Evolutionary conservation across 345 rosid genomes (phyloP), one percentile per base, ranked within the genome.

Genomic region (Iberis pinnata): DNA sequence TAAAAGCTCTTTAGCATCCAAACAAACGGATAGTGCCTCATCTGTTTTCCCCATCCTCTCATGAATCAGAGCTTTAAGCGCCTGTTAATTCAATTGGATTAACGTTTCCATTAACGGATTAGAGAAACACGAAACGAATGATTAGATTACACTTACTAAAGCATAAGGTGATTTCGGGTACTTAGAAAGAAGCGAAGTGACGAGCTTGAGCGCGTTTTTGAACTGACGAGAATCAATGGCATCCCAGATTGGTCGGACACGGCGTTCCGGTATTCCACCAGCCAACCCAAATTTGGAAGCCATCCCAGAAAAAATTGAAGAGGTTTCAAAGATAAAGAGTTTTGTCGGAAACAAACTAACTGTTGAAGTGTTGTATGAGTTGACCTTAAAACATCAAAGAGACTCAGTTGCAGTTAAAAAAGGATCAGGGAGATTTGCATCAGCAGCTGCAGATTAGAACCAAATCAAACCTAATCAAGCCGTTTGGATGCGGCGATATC

Each of bases 201-300:
- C 75, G 31, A 53, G 84, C 74, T 85, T 92, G 64, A 92, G 97
- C 60, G 97, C 98, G 43, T 72, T 88, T 70, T 88, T 92, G 70
- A 77, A 92, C 73, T 92, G 98, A 8, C 98, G 95, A 26, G 98
- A 85, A 70, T 92, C 97, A 51, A 92, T 77, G 19, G 98, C 95
- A 63, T 92, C 98, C 97, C 97, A 85, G 37, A 92, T 77, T 19
- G 95, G 94, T 22, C 97, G 88, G 35, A 92, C 88, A 33, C 95
- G 86, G 14, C 98, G 93, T 84, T 92, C 98, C 78, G 98, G 98
- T 27, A 92, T 81, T 43, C 98, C 98, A 18, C 95, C 97, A 22
- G 97, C 93, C 27, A 83, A 66, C 1, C 95, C 97, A 65, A 85
- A 79, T 75, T 85, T 92, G 25, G 98, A 88, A 19, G 98, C 79